These are phyloP conservation scores for Chaetomium globosum DNA, from an alignment of 2,329 filamentous ascomycete species.

Conservation along the genomic window DNA sequence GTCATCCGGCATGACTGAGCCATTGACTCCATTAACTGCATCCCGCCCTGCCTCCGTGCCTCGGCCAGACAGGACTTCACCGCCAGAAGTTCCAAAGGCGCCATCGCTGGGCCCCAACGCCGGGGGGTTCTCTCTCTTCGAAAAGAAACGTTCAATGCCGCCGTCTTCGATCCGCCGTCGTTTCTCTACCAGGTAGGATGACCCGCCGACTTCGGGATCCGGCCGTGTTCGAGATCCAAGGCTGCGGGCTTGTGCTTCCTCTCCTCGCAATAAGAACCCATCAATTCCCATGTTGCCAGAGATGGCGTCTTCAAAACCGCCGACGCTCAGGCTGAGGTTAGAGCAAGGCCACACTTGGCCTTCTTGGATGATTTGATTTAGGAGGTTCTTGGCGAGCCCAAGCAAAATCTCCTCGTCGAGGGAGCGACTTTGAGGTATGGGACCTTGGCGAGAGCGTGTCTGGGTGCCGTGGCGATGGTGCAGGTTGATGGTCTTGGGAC, in stretches of 20 bases:
- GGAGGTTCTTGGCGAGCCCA: slow-evolving; percentile 72
- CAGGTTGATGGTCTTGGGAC: slow-evolving; percentile 82
- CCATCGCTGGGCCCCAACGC: slow-evolving; percentile 40
- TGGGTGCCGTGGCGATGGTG: slow-evolving; percentile 77
- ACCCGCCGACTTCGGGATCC: slow-evolving; percentile 33
- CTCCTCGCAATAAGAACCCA: slow-evolving; percentile 77
- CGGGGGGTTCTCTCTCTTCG: slow-evolving; percentile 38
- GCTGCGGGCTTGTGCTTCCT: slow-evolving; percentile 60
- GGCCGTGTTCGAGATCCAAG: slow-evolving; percentile 39
- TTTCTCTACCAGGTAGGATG: slow-evolving; percentile 41
- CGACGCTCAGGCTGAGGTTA: slow-evolving; percentile 86
- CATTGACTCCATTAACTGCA: slow-evolving; percentile 10
- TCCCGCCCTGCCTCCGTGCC: slow-evolving; percentile 19
- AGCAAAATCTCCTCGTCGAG: slow-evolving; percentile 75
- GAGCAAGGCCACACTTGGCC: slow-evolving; percentile 85
- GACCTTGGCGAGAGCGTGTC: slow-evolving; percentile 71
- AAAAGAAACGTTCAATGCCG: slow-evolving; percentile 62
- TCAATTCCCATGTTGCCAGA: slow-evolving; percentile 84
- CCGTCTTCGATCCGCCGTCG: slow-evolving; percentile 51
- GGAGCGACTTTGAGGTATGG: slow-evolving; percentile 74
- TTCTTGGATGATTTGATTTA: slow-evolving; percentile 76
- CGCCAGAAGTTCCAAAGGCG: slow-evolving; percentile 33
- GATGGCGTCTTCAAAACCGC: slow-evolving; percentile 88
- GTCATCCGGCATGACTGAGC: slow-evolving; percentile 17
- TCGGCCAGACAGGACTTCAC: slow-evolving; percentile 37